Conservation (phyloP, 352 stramenopile species). For the Phytophthora multivora region DNA sequence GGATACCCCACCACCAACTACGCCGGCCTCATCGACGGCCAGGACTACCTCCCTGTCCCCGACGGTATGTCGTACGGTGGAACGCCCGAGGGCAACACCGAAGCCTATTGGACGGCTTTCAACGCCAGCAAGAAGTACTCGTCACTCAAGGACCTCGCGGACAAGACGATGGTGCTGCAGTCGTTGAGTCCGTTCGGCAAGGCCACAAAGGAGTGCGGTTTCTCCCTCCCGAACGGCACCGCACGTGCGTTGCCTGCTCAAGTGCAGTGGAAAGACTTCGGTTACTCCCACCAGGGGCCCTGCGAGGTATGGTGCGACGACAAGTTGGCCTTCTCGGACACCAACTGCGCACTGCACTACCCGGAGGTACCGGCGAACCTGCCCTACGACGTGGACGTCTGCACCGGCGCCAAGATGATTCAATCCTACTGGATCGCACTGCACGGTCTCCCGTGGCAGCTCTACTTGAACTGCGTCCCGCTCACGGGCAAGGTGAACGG, state of each 20-base stretch:
- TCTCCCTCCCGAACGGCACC: conserved; percentile 31
- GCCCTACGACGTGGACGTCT: conserved; percentile 48
- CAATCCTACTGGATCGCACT: conserved; percentile 65
- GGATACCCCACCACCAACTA: conserved; percentile 39
- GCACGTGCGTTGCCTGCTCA: conserved; percentile 34
- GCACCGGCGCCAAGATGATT: conserved; percentile 43
- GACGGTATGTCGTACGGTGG: conserved; percentile 40
- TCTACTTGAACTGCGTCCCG: conserved; percentile 52
- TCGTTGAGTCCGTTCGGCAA: conserved; percentile 29
- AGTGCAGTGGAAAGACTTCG: conserved; percentile 36
- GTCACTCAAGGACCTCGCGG: conserved; percentile 40
- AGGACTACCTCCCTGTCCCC: conserved; percentile 38
- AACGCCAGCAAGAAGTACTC: conserved; percentile 37
- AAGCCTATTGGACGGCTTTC: conserved; percentile 38
- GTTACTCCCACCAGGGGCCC: conserved; percentile 54
- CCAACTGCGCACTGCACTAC: conserved; percentile 48
- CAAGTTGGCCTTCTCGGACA: conserved; percentile 47
- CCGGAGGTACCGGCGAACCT: conserved; percentile 33
- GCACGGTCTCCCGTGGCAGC: conserved; percentile 57
- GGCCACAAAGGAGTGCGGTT: conserved; percentile 32
- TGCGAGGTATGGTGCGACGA: conserved; percentile 68
- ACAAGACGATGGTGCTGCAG: conserved; percentile 34
- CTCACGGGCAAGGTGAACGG: conserved; percentile 20
- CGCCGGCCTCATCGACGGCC: conserved; percentile 44
- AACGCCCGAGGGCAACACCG: conserved; percentile 27